These are phyloP conservation scores for Acidomyces sp. DNA, from an alignment of 495 filamentous ascomycete genomes.

Conservation along the genomic window DNA sequence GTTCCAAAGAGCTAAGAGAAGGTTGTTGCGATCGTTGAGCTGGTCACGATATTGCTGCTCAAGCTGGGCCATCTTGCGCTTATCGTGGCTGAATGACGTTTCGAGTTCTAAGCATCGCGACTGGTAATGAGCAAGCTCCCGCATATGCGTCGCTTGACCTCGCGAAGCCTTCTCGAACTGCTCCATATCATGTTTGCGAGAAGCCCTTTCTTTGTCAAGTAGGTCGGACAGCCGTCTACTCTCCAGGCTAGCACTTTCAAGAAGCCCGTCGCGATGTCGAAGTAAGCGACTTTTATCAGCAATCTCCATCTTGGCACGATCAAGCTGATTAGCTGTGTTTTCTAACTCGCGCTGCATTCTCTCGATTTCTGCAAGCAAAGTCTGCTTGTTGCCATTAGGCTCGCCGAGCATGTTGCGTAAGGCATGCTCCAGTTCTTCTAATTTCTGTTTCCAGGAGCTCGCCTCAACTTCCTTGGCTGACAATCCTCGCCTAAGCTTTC, in stretches of 20 bases:
- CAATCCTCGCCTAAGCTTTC: constrained; percentile 66
- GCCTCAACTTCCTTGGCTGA: constrained; percentile 76
- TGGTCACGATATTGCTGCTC: constrained; percentile 75
- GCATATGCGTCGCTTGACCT: constrained; percentile 68
- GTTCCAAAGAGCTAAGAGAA: constrained; percentile 78
- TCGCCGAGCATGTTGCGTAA: constrained; percentile 74
- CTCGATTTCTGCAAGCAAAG: constrained; percentile 65
- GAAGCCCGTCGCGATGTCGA: constrained; percentile 78
- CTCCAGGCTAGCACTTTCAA: constrained; percentile 81
- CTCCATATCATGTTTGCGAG: constrained; percentile 68
- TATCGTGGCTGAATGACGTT: constrained; percentile 54
- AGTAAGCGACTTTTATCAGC: constrained; percentile 80
- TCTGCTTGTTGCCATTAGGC: constrained; percentile 73
- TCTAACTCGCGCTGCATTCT: constrained; percentile 83
- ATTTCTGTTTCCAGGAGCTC: constrained; percentile 72
- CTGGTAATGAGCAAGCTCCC: constrained; percentile 72
- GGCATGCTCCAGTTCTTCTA: constrained; percentile 78
- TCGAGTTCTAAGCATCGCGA: constrained; percentile 76
- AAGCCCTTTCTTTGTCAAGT: constrained; percentile 79
- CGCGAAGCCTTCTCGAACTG: constrained; percentile 79
- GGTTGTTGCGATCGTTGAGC: constrained; percentile 73
- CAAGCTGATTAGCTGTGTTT: constrained; percentile 64
- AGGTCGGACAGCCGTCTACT: constrained; percentile 71
- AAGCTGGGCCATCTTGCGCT: constrained; percentile 55
- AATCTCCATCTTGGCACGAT: constrained; percentile 57